Base-by-base conservation (phyloP, 1,284 basidiomycete genomes). In the Trametes hirsuta region DNA sequence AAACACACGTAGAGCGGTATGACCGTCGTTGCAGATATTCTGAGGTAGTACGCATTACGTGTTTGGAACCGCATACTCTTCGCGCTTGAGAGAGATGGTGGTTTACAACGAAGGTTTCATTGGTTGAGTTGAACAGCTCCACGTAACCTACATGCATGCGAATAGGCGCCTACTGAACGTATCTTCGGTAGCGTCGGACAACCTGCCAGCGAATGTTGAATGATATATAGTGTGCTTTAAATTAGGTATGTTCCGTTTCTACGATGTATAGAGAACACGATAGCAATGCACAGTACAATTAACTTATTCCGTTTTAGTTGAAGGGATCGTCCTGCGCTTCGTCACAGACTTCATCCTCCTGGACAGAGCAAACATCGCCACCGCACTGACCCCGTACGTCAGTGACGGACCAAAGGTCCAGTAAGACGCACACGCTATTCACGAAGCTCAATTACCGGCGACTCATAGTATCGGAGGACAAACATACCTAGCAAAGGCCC, bases 361-460 rank as follows among this genome's bases (percentile, higher is more conserved):
- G 2, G 83, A 80, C 48, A 91, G 74, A 8, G 75, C 72, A 22
- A 83, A 72, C 89, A 91, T 93, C 0, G 86, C 84, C 40, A 81
- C 66, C 0, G 87, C 90, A 45, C 86, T 83, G 6, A 82, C 72
- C 4, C 81, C 76, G 67, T 95, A 96, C n/a, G 91, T 93, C 42
- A 81, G 65, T 3, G 88, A 84, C 21, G 94, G 94, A 2, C 94
- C 91, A 65, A 92, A 86, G 2, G 88, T 90, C 91, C 91, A 93
- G 72, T 95, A 95, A n/a, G 87, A 85, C 21, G 83, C 88, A 71
- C 91, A 93, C 6, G 91, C 91, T 93, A 68, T 18, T 45, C 15
- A 65, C 40, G 68, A 55, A 3, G 15, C 34, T 18, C 35, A 47
- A 5, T 25, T 30, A 46, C 18, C 12, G 36, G 4, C 9, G 35